A percentile compares a stretch with the other conserved stretches of the same genome.
These are phyloP conservation scores for Trifolium subterraneum DNA, from an alignment of 306 rosid genomes.

Conservation along the genomic window DNA sequence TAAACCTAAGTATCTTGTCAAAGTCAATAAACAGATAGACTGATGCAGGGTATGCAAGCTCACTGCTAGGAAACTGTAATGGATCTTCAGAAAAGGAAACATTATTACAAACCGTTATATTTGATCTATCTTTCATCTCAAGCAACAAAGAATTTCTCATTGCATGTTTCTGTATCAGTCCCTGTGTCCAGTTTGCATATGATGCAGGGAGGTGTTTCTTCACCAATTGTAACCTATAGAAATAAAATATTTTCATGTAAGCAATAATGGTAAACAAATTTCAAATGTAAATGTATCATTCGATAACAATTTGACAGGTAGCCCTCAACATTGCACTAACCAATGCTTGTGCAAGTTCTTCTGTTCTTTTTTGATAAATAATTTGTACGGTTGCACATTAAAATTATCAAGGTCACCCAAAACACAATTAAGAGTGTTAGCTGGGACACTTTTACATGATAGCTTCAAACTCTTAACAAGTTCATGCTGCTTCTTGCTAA, in stretches of 20 bases:
- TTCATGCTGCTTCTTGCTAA: constrained; percentile 86
- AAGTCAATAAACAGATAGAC: constrained; percentile 35
- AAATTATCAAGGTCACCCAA: constrained; percentile 74
- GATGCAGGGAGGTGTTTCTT: constrained; percentile 74
- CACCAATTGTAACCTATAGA: constrained; percentile 75
- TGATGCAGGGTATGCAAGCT: constrained; percentile 38
- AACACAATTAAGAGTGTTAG: constrained; percentile 77
- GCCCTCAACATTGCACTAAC: constrained; percentile 58
- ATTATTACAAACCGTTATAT: constrained; percentile 59
- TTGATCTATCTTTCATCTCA: constrained; percentile 64
- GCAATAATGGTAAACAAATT: constrained; percentile 25
- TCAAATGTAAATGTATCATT: constrained; percentile 24
- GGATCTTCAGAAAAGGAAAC: constrained; percentile 36
- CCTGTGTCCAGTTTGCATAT: constrained; percentile 65
- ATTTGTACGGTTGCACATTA: constrained; percentile 76
- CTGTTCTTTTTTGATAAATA: constrained; percentile 84
- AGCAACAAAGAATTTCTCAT: constrained; percentile 58
- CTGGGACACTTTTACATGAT: constrained; percentile 73
- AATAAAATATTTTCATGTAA: constrained; percentile 42
- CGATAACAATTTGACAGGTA: constrained; percentile 5
- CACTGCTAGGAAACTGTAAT: constrained; percentile 24
- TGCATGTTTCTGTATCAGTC: constrained; percentile 50
- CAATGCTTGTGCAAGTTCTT: constrained; percentile 86
- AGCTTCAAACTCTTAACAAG: constrained; percentile 86
- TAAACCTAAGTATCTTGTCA: constrained; percentile 27